Evolutionary conservation across 345 rosid species (phyloP).

Genomic region (rapeseed (Brassica napus)): DNA sequence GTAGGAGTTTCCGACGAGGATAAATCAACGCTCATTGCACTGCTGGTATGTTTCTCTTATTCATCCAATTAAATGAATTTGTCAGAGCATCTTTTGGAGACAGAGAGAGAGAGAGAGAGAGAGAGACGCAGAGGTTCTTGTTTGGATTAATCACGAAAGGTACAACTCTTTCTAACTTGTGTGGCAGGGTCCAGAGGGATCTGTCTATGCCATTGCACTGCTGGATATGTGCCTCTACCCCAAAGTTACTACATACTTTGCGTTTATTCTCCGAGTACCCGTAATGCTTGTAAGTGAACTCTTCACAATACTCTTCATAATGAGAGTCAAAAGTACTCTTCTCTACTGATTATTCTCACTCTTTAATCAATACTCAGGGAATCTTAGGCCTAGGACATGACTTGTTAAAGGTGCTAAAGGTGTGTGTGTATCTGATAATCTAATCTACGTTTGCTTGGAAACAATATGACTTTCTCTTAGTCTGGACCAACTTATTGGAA

Average conservation of each 20-base stretch:
- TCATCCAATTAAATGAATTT: background rate
- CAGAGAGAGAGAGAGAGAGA: no score
- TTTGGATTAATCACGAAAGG: background rate
- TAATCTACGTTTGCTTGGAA: slow-evolving; percentile 13
- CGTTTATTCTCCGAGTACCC: slow-evolving; percentile 67
- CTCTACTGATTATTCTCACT: background rate
- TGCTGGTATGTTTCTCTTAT: background rate
- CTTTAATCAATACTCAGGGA: slow-evolving; percentile 46
- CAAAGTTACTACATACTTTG: slow-evolving; percentile 60
- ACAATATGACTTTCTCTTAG: slow-evolving; percentile 9
- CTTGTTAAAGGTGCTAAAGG: slow-evolving; percentile 55
- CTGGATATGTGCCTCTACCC: slow-evolving; percentile 29
- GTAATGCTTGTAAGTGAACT: slow-evolving; percentile 57
- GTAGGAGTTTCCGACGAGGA: slow-evolving; percentile 41
- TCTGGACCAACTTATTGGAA: slow-evolving; percentile 10
- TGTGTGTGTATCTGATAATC: slow-evolving; percentile 43
- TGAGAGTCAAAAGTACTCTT: slow-evolving; percentile 5
- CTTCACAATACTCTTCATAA: background rate
- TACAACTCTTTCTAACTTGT: background rate
- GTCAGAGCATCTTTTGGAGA: background rate
- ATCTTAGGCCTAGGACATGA: slow-evolving; percentile 53
- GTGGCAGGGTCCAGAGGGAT: slow-evolving; percentile 77
- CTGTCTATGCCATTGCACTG: slow-evolving; percentile 79
- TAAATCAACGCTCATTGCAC: slow-evolving; percentile 41
- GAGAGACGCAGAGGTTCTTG: background rate